Percentiles rank a stretch among this genome's conserved stretches.
phyloP scores from a whole-genome alignment of 306 rosid species.

The Vicia faba region DNA sequence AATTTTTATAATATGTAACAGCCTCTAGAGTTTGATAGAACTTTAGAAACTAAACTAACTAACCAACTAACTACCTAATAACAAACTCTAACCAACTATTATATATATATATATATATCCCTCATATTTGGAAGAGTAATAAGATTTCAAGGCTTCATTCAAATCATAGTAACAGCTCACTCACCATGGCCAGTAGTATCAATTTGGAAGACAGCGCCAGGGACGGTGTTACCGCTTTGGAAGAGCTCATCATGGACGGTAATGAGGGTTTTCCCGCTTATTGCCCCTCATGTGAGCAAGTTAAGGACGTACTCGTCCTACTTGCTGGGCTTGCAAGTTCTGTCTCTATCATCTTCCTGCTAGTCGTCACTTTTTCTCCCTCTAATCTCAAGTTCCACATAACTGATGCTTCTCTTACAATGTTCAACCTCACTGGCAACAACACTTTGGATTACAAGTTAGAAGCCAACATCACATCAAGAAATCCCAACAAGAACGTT shows the following conservation, averaged over 20 bases:
- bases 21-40: not conserved
- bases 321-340: too few species aligned
- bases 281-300: too few species aligned
- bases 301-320: too few species aligned
- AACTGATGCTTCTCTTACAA: not conserved
- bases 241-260: too few species aligned
- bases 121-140: not conserved
- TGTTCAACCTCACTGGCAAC: too few species aligned
- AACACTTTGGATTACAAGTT: too few species aligned
- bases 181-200: not conserved
- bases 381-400: not conserved
- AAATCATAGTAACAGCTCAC: not conserved
- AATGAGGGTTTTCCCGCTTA: too few species aligned
- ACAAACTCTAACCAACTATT: not conserved
- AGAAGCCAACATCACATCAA: too few species aligned
- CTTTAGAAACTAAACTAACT: not conserved
- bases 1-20: too few species aligned
- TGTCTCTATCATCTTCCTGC: not conserved
- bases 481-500: not conserved
- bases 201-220: too few species aligned
- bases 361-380: not conserved
- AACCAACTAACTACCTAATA: not conserved
- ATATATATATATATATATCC: too few species aligned
- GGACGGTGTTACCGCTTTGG: too few species aligned
- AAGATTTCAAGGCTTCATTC: not conserved